Base-by-base conservation (phyloP, 495 filamentous ascomycete species). In the Daldinia bambusicola region DNA sequence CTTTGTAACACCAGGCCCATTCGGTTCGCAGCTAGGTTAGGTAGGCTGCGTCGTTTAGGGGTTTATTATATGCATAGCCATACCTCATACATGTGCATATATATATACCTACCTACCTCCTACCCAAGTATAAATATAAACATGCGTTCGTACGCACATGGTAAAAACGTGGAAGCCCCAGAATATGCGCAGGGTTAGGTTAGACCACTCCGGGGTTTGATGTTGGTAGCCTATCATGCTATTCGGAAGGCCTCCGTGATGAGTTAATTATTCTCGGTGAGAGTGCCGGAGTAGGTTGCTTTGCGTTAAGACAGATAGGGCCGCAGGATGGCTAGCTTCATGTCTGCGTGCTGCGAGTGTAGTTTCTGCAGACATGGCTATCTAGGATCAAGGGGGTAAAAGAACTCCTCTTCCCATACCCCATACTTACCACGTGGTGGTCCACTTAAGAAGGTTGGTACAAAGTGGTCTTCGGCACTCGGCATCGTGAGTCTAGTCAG, bases 181-280 rank as follows among this genome's bases (percentile, higher is more conserved):
- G 6, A n/a, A 43, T 41, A 40, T 14, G n/a, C 16, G n/a, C 2
- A 18, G n/a, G 40, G 16, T 43, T 18, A 18, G 26, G 26, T 26
- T 26, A 26, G 26, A 3, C 3, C 1, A 3, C 40, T n/a, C 6
- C 7, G 2, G 40, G 40, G 14, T 18, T 43, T 43, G 16, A 16
- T 43, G 40, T 43, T 7, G 40, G 40, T 51, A 51, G 16, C 48
- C 48, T 51, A 51, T 51, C 48, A 30, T 16, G 8, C 12, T 2
- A 5, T 51, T 13, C 48, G 20, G 22, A 30, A 30, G 18, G 13
- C 12, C 48, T 51, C 50, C 50, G 26, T 48, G 43, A 12, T 22
- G 43, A 18, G 22, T 32, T 32, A 53, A 31, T 32, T 32, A 48
- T 48, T 48, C 43, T 53, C 50, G 30, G 50, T 53, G 50, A 32